Conservation (phyloP, 1,284 basidiomycete genomes). For the Boletus calvinii region DNA sequence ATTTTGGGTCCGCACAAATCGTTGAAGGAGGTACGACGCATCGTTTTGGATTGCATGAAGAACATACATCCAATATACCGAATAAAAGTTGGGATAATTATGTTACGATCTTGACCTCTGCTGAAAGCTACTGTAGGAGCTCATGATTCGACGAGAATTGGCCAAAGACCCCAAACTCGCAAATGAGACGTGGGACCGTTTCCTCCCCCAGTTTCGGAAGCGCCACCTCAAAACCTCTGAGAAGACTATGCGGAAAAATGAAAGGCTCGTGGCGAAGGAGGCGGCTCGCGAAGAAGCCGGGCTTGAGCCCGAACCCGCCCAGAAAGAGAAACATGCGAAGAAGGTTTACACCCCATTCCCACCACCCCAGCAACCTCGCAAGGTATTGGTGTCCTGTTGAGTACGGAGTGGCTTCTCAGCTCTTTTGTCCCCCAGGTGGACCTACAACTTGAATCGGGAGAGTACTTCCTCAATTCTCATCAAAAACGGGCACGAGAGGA, state of each 20-base stretch:
- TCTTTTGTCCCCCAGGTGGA: constrained; percentile 61
- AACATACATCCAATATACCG: constrained; percentile 99
- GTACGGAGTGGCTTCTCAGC: constrained; percentile 10
- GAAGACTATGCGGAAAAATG: constrained; percentile 87
- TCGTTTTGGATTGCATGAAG: constrained; percentile 98
- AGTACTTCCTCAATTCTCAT: constrained; percentile 93
- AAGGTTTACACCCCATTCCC: constrained; percentile 99
- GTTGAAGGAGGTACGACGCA: constrained; percentile 93
- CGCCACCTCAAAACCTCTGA: constrained; percentile 89
- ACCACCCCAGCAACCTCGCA: constrained; percentile 89
- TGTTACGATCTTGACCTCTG: constrained; percentile 1
- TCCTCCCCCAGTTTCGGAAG: constrained; percentile 96
- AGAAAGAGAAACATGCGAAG: constrained; percentile 64
- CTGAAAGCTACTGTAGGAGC: constrained; percentile 59
- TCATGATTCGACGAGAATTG: constrained; percentile 98
- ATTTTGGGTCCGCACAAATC: constrained; percentile 97
- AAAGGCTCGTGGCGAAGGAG: constrained; percentile 53
- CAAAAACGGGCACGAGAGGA: constrained; percentile 73
- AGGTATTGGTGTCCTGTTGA: constrained; percentile 46
- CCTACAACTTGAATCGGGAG: constrained; percentile 92
- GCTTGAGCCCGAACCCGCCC: constrained; percentile 40
- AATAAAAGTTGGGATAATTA: constrained; percentile 72
- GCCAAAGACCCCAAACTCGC: constrained; percentile 98
- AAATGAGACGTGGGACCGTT: constrained; percentile 95
- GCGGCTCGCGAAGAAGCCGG: constrained; percentile 64